Conservation (phyloP, 2,329 filamentous ascomycete genomes). For the Aspergillus sp. region DNA sequence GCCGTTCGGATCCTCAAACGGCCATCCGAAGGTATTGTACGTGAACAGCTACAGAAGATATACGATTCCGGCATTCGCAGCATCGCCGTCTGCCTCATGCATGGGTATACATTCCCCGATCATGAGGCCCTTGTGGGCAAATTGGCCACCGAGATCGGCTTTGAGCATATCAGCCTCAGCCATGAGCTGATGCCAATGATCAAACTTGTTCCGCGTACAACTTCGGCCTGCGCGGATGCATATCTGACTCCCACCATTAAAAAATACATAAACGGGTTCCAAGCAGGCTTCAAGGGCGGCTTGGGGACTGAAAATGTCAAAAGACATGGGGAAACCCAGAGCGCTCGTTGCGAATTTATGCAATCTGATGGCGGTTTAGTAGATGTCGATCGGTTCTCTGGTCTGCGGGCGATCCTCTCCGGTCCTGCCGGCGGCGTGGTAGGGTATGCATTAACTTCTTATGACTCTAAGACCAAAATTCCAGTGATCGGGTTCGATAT, state of each 20-base stretch:
- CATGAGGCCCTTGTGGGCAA: conserved; percentile 78
- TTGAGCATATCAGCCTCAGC: conserved; percentile 76
- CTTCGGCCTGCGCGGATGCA: conserved; percentile 75
- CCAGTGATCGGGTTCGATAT: conserved; percentile 93
- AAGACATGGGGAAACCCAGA: neutral
- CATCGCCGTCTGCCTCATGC: conserved; percentile 87
- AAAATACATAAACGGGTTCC: conserved; percentile 73
- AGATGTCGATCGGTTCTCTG: conserved; percentile 63
- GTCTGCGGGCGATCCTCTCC: conserved; percentile 79
- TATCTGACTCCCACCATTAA: conserved; percentile 78
- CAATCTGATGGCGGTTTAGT: conserved; percentile 74
- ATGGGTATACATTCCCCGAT: conserved; percentile 85
- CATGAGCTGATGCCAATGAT: conserved; percentile 74
- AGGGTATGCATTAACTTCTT: conserved; percentile 84
- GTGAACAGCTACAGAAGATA: conserved; percentile 63
- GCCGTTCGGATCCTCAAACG: conserved; percentile 67
- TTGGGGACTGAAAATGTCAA: neutral
- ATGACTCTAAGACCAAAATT: conserved; percentile 72
- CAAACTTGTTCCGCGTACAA: conserved; percentile 73
- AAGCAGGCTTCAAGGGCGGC: conserved; percentile 68
- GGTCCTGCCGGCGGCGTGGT: conserved; percentile 93
- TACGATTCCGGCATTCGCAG: conserved; percentile 71
- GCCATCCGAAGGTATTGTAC: conserved; percentile 55
- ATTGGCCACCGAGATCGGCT: conserved; percentile 77
- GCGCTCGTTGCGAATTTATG: conserved; percentile 59